Evolutionary conservation across 176 grass and related monocot genomes (phyloP).

Genomic region (Oropetium thomaeum): DNA sequence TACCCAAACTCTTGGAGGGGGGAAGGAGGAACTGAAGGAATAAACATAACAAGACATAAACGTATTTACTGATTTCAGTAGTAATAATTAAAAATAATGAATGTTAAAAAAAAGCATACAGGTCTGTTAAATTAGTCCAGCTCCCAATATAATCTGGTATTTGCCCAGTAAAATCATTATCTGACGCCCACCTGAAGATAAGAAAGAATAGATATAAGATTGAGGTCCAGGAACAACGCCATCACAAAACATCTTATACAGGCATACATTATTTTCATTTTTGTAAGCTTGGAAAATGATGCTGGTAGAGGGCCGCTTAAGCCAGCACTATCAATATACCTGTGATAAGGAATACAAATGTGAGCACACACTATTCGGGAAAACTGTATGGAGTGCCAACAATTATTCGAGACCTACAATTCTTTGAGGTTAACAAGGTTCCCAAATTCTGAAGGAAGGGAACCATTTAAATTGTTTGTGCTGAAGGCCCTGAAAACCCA

Average conservation of each 20-base stretch:
- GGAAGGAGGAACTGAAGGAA: too few relatives aligned
- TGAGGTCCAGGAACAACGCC: neutral
- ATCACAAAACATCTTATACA: neutral
- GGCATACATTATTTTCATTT: constrained; percentile 39
- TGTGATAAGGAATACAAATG: constrained; percentile 29
- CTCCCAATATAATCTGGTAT: constrained; percentile 71
- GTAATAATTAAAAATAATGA: neutral
- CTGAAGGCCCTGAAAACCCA: constrained; percentile 48
- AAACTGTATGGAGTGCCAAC: neutral
- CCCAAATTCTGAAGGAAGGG: constrained; percentile 67
- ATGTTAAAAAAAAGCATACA: constrained; percentile 47
- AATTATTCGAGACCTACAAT: constrained; percentile 37
- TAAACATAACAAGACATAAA: too few relatives aligned
- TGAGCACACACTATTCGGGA: neutral
- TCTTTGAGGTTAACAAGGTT: constrained; percentile 50
- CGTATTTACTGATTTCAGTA: too few relatives aligned
- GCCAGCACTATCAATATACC: constrained; percentile 73
- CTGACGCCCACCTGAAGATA: constrained; percentile 52
- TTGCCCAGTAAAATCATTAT: constrained; percentile 71
- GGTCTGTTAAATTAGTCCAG: constrained; percentile 30
- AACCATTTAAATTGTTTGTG: constrained; percentile 66
- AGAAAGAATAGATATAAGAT: constrained; percentile 4
- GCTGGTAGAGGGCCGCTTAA: constrained; percentile 54
- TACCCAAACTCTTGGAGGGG: neutral
- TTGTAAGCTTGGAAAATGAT: constrained; percentile 58